Evolutionary conservation across 805 yeast species (phyloP), one percentile per base, ranked within the genome.

Genomic region (Saturnispora saitoi): DNA sequence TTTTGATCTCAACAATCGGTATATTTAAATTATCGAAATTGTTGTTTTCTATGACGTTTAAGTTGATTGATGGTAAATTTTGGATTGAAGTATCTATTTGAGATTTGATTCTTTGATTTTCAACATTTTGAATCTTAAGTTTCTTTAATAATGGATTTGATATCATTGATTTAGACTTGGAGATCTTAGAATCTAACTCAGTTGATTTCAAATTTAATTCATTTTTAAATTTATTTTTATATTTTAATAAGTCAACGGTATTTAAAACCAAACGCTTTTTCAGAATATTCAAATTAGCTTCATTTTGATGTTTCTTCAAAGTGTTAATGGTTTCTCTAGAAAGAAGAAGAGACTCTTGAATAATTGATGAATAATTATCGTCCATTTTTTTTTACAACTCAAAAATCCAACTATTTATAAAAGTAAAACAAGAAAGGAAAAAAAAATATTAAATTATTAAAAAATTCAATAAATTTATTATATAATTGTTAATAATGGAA

Each of bases 61-160:
- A 31, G 28, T 54, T 50, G 22, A 61, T 39, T 14, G 54, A 57
- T 0, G 64, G 65, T 11, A 62, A 45, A 15, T 53, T 52, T 10
- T 48, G 32, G 7, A 60, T 36, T n/a, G 53, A 45, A 31, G 42
- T 47, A 15, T 49, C 37, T 4, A 59, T 52, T 46, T 56, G 49
- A 28, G 51, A 48, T 37, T 50, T 50, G 31, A 50, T 32, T 4
- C 38, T 32, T 19, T 48, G 47, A 40, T 61, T 60, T 40, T 53
- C 49, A 34, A 54, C 45, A 34, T 50, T 48, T 46, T 57, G 58
- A 3, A 54, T 50, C 47, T 49, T 48, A 9, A 29, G 24, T 32
- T 49, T 49, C 19, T 47, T 20, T n/a, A 49, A 30, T 14, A 49
- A 45, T 8, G 52, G 45, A 15, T 52, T 52, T 8, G 39, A 26